These are phyloP conservation scores for Clarireedia sp. DNA, from an alignment of 2,329 filamentous ascomycete species.

Conservation along the genomic window DNA sequence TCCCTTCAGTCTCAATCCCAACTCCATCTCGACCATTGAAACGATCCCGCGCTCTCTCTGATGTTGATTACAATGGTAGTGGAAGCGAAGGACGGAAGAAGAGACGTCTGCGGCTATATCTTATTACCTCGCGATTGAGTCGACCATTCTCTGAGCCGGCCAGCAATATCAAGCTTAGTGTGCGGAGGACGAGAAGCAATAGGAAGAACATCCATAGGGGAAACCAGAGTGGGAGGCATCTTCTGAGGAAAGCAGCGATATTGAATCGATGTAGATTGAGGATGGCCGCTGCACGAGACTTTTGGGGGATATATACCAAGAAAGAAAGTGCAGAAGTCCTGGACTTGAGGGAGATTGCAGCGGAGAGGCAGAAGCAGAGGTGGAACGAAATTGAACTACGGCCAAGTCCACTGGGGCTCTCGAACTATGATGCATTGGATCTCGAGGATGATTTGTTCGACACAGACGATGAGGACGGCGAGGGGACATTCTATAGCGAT, in stretches of 20 bases:
- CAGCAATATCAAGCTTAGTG: conserved; percentile 51
- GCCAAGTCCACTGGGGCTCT: conserved; percentile 29
- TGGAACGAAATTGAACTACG: conserved; percentile 23
- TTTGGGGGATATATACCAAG: conserved; percentile 19
- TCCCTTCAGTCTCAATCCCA: conserved; percentile 5
- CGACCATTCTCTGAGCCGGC: conserved; percentile 61
- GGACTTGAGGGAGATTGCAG: conserved; percentile 22
- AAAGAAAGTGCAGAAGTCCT: conserved; percentile 11
- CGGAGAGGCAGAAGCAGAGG: conserved; percentile 19
- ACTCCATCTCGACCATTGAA: conserved; percentile 25
- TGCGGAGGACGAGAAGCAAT: conserved; percentile 38
- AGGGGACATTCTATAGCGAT: conserved; percentile 27
- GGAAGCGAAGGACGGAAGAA: conserved; percentile 46
- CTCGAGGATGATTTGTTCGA: conserved; percentile 25
- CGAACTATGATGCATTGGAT: conserved; percentile 30
- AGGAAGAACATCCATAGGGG: conserved; percentile 32
- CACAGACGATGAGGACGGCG: conserved; percentile 15
- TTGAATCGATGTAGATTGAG: conserved; percentile 51
- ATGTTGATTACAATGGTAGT: conserved; percentile 26
- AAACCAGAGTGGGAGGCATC: conserved; percentile 6
- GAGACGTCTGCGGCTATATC: conserved; percentile 51
- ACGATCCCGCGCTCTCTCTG: conserved; percentile 28
- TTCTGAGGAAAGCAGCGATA: conserved; percentile 57
- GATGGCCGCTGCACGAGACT: conserved; percentile 30
- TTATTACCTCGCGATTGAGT: conserved; percentile 64